Evolutionary conservation across 176 grass and related monocot genomes (phyloP), one percentile per base, ranked within the genome.

Genomic region (Echinochloa phyllopogon): DNA sequence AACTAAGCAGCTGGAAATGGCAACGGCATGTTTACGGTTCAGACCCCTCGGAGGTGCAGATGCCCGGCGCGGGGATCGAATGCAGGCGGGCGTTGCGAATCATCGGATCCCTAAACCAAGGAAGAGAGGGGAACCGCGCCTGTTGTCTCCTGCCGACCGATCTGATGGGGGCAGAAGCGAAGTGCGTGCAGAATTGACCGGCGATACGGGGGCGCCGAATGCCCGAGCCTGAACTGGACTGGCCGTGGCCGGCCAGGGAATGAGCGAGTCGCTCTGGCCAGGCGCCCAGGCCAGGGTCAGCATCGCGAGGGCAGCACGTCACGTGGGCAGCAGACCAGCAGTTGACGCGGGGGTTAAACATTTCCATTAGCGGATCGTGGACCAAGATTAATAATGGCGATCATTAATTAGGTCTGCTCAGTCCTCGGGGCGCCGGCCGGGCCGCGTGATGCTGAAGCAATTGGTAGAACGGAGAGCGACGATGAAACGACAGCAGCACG

Each of bases 341-440:
- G 69, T 81, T 87, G 85, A 87, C 85, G 53, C 36, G 4, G 38
- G 23, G 12, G 4, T 38, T 74, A 74, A 73, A 49, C 25, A 0
- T 18, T 72, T 52, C 1, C 9, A 49, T 41, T n/a, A n/a, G 36
- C 13, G 66, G 75, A 70, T 74, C 68, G 41, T 37, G 14, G 69
- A 87, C 11, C 57, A 37, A 47, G 57, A 21, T 17, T 55, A 87
- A 44, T 87, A 37, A 81, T 75, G 77, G 68, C 47, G 24, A 18
- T 58, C 77, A 66, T 73, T 73, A 44, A 74, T 56, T 38, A 53
- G 13, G 47, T 37, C 17, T 44, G 12, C 65, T 41, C 65, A 10
- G 47, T 72, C 67, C 12, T 63, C 2, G 53, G 36, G 6, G 10
- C 15, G 58, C 56, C 53, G 53, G 53, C 53, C 3, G 10, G 23